Evolutionary conservation across 73 alveolate species (phyloP).

Genomic region (Symbiodinium natans): DNA sequence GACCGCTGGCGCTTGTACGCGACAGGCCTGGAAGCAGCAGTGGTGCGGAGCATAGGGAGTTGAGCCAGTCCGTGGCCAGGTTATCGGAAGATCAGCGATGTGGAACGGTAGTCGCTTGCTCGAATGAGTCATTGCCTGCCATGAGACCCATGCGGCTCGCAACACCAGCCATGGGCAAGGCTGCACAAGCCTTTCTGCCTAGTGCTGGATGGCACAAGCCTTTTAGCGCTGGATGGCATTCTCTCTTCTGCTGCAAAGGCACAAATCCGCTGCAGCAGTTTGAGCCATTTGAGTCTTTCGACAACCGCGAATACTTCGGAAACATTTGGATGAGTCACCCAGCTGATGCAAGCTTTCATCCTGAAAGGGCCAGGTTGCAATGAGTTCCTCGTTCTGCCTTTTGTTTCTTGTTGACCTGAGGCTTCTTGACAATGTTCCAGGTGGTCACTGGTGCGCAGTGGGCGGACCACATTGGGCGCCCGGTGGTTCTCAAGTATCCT

Average conservation of each 20-base stretch:
- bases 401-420: neutral
- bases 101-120: constrained; percentile 51
- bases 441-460: constrained; percentile 64
- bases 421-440: constrained; percentile 53
- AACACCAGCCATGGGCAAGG: no score
- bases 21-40: neutral
- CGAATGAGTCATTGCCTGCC: no score
- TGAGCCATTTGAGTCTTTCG: constrained; percentile 45
- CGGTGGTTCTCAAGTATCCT: constrained; percentile 32
- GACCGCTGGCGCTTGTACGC: constrained; percentile 73
- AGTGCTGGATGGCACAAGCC: no score
- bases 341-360: neutral
- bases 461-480: constrained; percentile 82
- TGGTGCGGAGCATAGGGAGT: neutral
- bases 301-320: constrained; percentile 55
- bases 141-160: no score
- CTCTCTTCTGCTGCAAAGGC: neutral
- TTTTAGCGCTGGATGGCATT: no score
- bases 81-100: constrained; percentile 53
- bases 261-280: constrained; percentile 31
- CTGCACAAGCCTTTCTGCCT: no score
- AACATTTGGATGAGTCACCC: constrained; percentile 12
- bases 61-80: neutral
- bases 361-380: no score
- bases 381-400: no score